phyloP scores from a whole-genome alignment of 495 filamentous ascomycete species.

The Penicillium ucsense region DNA sequence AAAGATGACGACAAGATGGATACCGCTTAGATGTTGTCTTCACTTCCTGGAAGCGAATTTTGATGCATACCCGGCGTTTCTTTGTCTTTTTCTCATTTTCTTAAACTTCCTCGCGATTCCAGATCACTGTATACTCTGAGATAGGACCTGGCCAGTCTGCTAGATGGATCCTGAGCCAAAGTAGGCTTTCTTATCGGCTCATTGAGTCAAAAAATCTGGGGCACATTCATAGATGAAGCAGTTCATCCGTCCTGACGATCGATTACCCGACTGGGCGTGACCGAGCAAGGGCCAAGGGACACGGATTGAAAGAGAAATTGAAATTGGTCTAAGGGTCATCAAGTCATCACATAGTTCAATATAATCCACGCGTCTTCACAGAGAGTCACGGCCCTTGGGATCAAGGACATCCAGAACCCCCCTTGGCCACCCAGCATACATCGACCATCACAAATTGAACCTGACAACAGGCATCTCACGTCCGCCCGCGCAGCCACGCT shows the following conservation, averaged over 20 bases:
- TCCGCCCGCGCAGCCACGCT: slow-evolving; percentile 32
- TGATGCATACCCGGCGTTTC: slow-evolving; percentile 41
- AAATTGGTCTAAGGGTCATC: slow-evolving; percentile 17
- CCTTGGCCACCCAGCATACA: too few species aligned
- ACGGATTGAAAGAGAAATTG: slow-evolving; percentile 1
- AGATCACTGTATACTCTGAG: slow-evolving; percentile 17
- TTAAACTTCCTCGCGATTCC: background rate
- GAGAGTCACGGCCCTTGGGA: background rate
- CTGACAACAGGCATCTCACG: slow-evolving; percentile 9
- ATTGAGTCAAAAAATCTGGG: too few species aligned
- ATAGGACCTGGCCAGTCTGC: too few species aligned
- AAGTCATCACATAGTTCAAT: slow-evolving; percentile 13
- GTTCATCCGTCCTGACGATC: background rate
- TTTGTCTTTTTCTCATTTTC: slow-evolving; percentile 11
- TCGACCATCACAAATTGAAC: background rate
- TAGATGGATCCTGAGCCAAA: too few species aligned
- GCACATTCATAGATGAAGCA: too few species aligned
- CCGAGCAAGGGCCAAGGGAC: background rate
- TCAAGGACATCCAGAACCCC: too few species aligned
- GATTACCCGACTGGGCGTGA: background rate
- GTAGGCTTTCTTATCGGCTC: too few species aligned
- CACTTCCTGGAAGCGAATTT: slow-evolving; percentile 14
- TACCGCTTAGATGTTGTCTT: slow-evolving; percentile 26
- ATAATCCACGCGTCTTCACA: background rate
- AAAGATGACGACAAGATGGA: slow-evolving; percentile 78